These are phyloP conservation scores for Camelina sativa DNA, from an alignment of 345 rosid genomes.

Conservation along the genomic window DNA sequence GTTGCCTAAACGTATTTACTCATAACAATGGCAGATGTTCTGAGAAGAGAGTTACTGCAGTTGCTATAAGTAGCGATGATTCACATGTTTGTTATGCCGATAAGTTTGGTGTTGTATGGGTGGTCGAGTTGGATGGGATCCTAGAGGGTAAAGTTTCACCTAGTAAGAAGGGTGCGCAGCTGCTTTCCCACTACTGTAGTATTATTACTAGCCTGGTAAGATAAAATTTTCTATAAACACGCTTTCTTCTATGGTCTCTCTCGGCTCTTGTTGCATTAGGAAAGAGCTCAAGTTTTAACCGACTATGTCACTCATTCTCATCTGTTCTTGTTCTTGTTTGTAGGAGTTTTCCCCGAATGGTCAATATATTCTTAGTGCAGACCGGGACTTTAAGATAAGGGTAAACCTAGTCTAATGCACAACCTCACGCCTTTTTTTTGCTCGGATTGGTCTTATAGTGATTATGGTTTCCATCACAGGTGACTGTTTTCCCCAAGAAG, in stretches of 20 bases:
- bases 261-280: neutral
- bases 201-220: slow-evolving; percentile 88
- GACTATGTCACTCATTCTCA: slow-evolving; percentile 15
- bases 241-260: neutral
- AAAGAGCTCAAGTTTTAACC: neutral
- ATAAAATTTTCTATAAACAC: too few relatives aligned
- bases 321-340: slow-evolving; percentile 32
- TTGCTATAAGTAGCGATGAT: slow-evolving; percentile 72
- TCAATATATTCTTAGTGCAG: slow-evolving; percentile 72
- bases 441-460: slow-evolving; percentile 16
- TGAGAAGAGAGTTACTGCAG: slow-evolving; percentile 92
- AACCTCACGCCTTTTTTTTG: slow-evolving; percentile 20
- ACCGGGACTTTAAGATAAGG: slow-evolving; percentile 91
- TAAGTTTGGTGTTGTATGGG: slow-evolving; percentile 98
- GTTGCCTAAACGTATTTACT: neutral
- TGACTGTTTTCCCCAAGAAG: slow-evolving; percentile 75
- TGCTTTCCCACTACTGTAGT: slow-evolving; percentile 96
- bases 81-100: slow-evolving; percentile 82
- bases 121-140: slow-evolving; percentile 57
- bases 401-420: slow-evolving; percentile 50
- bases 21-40: slow-evolving; percentile 53
- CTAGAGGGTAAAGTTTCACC: slow-evolving; percentile 44
- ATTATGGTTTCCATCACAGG: slow-evolving; percentile 51
- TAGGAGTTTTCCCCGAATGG: slow-evolving; percentile 95
- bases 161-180: slow-evolving; percentile 61